Evolutionary conservation across 179 eudicot species (phyloP).

Genomic region (Heliamphora ciliata): DNA sequence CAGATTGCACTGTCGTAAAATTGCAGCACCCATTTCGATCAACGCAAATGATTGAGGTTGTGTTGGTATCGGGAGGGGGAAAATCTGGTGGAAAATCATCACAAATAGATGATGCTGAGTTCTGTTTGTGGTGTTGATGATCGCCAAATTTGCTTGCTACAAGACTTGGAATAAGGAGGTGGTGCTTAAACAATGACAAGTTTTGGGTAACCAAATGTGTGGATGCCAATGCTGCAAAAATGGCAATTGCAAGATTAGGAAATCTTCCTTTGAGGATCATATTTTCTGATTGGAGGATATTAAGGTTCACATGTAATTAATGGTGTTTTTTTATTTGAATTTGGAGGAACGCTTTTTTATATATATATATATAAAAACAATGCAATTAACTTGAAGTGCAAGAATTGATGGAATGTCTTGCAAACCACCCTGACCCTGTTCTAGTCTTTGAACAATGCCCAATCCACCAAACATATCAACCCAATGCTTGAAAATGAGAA

Average conservation of each 20-base stretch:
- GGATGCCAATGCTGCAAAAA: conserved; percentile 36
- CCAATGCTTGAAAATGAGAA: conserved; percentile 7
- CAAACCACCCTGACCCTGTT: conserved; percentile 47
- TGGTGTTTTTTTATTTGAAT: not conserved
- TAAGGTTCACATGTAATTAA: not conserved
- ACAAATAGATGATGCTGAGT: conserved; percentile 27
- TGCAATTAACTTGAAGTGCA: conserved; percentile 52
- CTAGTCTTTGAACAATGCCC: conserved; percentile 19
- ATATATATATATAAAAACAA: not conserved
- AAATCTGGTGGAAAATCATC: conserved; percentile 67
- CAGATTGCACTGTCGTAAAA: conserved; percentile 73
- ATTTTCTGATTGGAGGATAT: conserved; percentile 1
- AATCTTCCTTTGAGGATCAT: conserved; percentile 33
- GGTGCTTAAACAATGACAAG: conserved; percentile 16
- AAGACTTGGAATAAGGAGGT: not conserved
- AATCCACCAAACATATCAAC: conserved; percentile 23
- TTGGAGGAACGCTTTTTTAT: not conserved
- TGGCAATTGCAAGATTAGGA: conserved; percentile 23
- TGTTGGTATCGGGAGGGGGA: conserved; percentile 59
- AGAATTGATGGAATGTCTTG: conserved; percentile 60
- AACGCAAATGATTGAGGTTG: conserved; percentile 58
- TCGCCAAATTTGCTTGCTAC: not conserved
- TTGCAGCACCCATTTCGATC: conserved; percentile 88
- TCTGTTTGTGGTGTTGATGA: conserved; percentile 23
- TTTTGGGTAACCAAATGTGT: conserved; percentile 27